Evolutionary conservation across 2,329 filamentous ascomycete genomes (phyloP).

Genomic region (Paecilomyces sp.): DNA sequence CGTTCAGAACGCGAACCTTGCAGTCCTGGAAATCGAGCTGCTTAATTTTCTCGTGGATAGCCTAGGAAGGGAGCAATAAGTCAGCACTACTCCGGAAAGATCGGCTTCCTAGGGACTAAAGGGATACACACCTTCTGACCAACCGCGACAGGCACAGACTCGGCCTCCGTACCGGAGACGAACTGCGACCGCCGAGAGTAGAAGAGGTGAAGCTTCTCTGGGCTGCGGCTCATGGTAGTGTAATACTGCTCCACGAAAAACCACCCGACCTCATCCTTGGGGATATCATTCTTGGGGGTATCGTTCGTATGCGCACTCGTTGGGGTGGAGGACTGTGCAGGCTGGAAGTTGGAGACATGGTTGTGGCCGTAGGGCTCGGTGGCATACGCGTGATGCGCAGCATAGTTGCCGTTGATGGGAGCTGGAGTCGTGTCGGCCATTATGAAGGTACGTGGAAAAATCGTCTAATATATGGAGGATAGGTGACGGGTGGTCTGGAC

Average conservation of each 20-base stretch:
- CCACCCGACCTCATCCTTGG: constrained; percentile 96
- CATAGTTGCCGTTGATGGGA: constrained; percentile 36
- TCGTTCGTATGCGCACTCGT: constrained; percentile 30
- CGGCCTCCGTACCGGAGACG: constrained; percentile 84
- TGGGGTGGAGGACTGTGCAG: constrained; percentile 32
- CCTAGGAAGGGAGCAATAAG: constrained; percentile 44
- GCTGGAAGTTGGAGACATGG: constrained; percentile 30
- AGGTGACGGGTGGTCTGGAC: constrained; percentile 3
- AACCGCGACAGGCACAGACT: constrained; percentile 76
- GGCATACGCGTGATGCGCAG: constrained; percentile 31
- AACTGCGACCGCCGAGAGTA: constrained; percentile 96
- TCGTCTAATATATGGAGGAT: constrained; percentile 6
- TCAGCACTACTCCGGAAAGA: constrained; percentile 5
- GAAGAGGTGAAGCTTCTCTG: constrained; percentile 91
- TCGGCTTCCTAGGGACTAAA: background rate
- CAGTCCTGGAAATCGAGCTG: constrained; percentile 90
- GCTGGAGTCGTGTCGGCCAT: constrained; percentile 35
- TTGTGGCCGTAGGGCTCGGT: constrained; percentile 28
- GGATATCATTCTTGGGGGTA: constrained; percentile 40
- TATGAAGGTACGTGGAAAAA: constrained; percentile 14
- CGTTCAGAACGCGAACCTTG: constrained; percentile 97
- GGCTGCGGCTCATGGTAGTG: constrained; percentile 88
- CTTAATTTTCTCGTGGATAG: constrained; percentile 91
- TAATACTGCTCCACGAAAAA: constrained; percentile 99
- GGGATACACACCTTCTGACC: constrained; percentile 66